Conservation (phyloP, 495 filamentous ascomycete species). For the Penicillium ucsense region DNA sequence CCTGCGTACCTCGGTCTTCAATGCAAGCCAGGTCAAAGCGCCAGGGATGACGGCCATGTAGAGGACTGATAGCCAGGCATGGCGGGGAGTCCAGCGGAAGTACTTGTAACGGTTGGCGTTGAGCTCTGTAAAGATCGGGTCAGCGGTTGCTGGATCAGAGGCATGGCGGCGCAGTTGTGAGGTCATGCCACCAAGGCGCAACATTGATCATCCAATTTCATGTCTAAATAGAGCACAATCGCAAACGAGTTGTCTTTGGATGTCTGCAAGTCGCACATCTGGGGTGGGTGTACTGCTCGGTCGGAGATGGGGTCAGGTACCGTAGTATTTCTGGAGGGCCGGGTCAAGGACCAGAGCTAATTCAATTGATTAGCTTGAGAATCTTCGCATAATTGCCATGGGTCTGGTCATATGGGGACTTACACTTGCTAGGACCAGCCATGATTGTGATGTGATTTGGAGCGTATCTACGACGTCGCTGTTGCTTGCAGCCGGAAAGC, state of each 20-base stretch:
- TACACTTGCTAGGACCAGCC: conserved; percentile 43
- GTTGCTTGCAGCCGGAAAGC: conserved; percentile 2
- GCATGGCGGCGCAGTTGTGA: too few relatives aligned
- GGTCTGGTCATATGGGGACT: conserved; percentile 2
- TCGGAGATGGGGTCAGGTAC: conserved; percentile 36
- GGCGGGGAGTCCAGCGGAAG: conserved; percentile 85
- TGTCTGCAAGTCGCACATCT: background rate
- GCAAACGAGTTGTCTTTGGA: too few relatives aligned
- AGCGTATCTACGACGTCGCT: conserved; percentile 5
- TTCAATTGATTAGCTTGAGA: conserved; percentile 4
- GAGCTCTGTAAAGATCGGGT: conserved; percentile 52
- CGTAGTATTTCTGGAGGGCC: conserved; percentile 63
- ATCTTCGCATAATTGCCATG: background rate
- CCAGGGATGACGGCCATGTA: conserved; percentile 64
- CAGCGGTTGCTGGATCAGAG: conserved; percentile 6
- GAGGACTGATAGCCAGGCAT: conserved; percentile 64
- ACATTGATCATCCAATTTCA: too few relatives aligned
- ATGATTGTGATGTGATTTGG: conserved; percentile 23
- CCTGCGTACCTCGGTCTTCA: conserved; percentile 68
- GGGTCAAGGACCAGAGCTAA: conserved; percentile 61
- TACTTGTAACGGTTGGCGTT: conserved; percentile 79
- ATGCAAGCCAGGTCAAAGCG: conserved; percentile 59
- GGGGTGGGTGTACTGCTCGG: conserved; percentile 1
- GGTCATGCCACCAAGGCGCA: too few relatives aligned
- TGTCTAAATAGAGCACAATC: too few relatives aligned